These are phyloP conservation scores for Sorghum bicolor DNA, from an alignment of 176 grass and related monocot species.

Conservation along the genomic window DNA sequence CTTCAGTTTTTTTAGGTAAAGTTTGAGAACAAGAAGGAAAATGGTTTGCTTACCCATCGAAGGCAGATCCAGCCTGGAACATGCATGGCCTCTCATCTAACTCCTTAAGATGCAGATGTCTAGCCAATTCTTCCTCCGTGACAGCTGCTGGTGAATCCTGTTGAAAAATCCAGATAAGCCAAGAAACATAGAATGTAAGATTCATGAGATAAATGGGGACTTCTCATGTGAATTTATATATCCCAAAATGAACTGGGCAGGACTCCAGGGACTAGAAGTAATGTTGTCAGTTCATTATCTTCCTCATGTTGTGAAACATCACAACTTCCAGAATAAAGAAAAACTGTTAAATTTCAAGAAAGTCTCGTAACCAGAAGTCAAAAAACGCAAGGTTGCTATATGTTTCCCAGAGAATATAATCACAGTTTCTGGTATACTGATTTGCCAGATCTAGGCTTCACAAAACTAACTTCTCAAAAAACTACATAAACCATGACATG, in stretches of 20 bases:
- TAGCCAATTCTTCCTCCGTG: constrained; percentile 70
- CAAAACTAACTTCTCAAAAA: background rate
- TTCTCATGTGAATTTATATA: background rate
- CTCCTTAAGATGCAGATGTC: constrained; percentile 88
- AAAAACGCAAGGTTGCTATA: background rate
- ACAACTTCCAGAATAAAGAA: background rate
- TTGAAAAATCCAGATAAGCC: constrained; percentile 17
- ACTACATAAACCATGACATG: background rate
- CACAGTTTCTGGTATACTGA: background rate
- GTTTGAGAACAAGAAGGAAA: background rate
- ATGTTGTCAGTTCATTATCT: background rate
- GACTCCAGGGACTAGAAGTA: background rate
- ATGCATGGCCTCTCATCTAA: constrained; percentile 73
- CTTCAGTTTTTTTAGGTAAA: constrained; percentile 14
- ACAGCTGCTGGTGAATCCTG: constrained; percentile 83
- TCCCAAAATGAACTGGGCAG: background rate
- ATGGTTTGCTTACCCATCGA: constrained; percentile 76
- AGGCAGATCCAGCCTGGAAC: constrained; percentile 80
- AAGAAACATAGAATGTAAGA: constrained; percentile 19
- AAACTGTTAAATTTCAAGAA: background rate
- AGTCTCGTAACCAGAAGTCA: background rate
- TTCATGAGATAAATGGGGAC: background rate
- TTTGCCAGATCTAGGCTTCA: background rate
- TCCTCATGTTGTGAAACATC: background rate
- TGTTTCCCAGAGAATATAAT: background rate